Evolutionary conservation across 2,329 filamentous ascomycete species (phyloP), one percentile per base, ranked within the genome.

Genomic region (Tolypocladium ovalisporum): DNA sequence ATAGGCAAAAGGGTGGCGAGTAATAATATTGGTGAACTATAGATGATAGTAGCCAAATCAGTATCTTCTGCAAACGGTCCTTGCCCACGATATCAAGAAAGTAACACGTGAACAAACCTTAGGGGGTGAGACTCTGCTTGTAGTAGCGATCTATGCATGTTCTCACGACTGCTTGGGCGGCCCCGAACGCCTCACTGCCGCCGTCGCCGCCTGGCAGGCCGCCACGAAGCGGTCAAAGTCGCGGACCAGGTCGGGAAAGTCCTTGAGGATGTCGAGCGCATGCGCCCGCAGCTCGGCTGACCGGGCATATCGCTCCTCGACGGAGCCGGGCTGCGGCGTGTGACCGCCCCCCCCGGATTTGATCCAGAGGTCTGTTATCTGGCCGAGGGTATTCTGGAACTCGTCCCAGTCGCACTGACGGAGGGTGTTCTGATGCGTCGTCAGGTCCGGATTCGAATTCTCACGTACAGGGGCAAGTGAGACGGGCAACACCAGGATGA

Each of bases 191-290:
- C 34, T 4, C 15, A 52, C 47, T 12, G 57, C 54, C 53, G 53
- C 59, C 54, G 44, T 42, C n/a, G 57, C 56, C 13, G 62, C 55
- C 52, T 61, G 57, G 12, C 62, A 60, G 51, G 58, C 60, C 27
- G 59, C 58, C 34, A 58, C 52, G 34, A 68, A 65, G 19, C 58
- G 60, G 35, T 68, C 67, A 58, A 68, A 68, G 53, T 68, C 68
- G 19, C 61, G 60, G 22, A 58, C 60, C 54, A 70, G 61, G 8
- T 64, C 62, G 6, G 67, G 67, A 51, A 65, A 68, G 7, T 65
- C 66, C 22, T 64, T 59, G 17, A 70, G 52, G 52, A 61, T 61
- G 27, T 63, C 62, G 32, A 67, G 54, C 5, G 64, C 62, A 39
- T 61, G 54, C 39, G 57, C 54, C 37, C 62, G 62, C 40, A 67